Evolutionary conservation across 139 green algal genomes (phyloP), one percentile per base, ranked within the genome.

Genomic region (Coelastrella sp.): DNA sequence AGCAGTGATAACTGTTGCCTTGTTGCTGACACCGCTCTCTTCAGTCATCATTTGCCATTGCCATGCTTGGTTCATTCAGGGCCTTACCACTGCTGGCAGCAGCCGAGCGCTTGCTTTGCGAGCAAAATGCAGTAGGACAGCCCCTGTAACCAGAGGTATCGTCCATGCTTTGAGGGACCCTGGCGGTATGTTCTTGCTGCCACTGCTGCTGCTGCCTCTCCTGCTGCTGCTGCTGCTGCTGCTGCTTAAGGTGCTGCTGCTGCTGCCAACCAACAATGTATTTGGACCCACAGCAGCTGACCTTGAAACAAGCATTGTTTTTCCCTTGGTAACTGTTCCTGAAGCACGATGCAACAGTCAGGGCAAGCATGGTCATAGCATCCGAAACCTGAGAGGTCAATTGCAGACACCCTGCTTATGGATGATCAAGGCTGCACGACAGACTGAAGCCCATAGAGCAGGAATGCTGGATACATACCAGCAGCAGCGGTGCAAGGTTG

Each of bases 131-230:
- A 90, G 61, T 22, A 81, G 14, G 4, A 90, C 14, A 17, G 63
- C 60, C 8, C 73, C 85, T 63, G 85, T 78, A 12, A 63, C 85
- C 24, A 90, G 24, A 7, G 85, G 73, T 8, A 90, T 9, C 7
- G n/a, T 58, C 85, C 85, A 90, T 20, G 73, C 22, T 20, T 57
- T 83, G 85, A 84, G 80, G 25, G 35, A 27, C 20, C 63, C 63
- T 10, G 14, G 35, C 11, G 25, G 49, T 57, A 49, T 86, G 80
- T 12, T 57, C n/a, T 17, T 65, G 78, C 78, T 83, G 49, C 9
- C 78, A 8, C 15, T 83, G 6, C 8, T 63, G 49, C 59, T 75
- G 59, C 81, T 86, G 85, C 8, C 8, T 82, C 0, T 7, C 74
- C 6, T 80, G 49, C 35, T 63, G 78, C 35, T 63, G 73, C 6